Evolutionary conservation across 2,329 filamentous ascomycete genomes (phyloP), one percentile per base, ranked within the genome.

Genomic region (Microthyrium microscopicum): DNA sequence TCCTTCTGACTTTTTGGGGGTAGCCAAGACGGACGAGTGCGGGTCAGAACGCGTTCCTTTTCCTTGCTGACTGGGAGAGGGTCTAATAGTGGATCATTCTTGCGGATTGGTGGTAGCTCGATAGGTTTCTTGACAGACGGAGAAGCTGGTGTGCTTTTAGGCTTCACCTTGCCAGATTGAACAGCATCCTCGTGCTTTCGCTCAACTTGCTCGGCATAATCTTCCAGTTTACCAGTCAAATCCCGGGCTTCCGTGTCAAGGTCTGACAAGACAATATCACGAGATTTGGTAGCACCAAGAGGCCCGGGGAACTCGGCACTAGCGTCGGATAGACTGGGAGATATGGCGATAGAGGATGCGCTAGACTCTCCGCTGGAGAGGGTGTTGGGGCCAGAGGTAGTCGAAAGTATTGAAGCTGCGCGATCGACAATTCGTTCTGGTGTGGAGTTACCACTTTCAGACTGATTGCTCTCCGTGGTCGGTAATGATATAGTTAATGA

Each of bases 1-100:
- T 98, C 89, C 34, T 79, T 79, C 2, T 83, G 85, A 42, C 89
- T 75, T 56, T 89, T 89, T 1, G 81, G 81, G 1, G 82, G 81
- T 3, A 89, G 61, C 82, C 82, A 89, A 1, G 78, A 84, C 1
- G 81, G 81, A 24, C 81, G 66, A 2, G 47, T 89, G 13, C 82
- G 67, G 17, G 78, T 83, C 16, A 89, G 61, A 2, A 85, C 79
- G 3, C 80, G 80, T 47, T 87, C 79, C 51, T 89, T 89, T 55
- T 89, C 81, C 52, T 81, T 84, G 29, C 80, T 87, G 19, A 85
- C 73, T 12, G 81, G 81, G 22, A 89, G 60, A 3, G 81, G 81
- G 46, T 89, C 81, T 40, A 87, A 82, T 68, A 87, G 81, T 42
- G 83, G 76, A 45, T 84, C 79, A 26, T 72, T 75, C 44, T 73